phyloP scores from a whole-genome alignment of 257 asterid species.

The Fraxinus anomala region DNA sequence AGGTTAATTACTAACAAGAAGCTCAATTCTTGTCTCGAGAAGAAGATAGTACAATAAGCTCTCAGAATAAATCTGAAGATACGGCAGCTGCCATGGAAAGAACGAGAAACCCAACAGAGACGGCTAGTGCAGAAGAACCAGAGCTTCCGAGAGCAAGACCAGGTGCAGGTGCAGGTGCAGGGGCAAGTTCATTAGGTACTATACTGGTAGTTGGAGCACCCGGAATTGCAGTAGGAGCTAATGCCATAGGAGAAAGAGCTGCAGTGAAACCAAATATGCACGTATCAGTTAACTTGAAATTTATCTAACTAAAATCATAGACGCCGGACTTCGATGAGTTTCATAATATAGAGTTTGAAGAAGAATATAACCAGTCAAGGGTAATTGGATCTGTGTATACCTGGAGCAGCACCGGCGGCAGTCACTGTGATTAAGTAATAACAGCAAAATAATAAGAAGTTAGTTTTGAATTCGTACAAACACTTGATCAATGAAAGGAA shows the following conservation, averaged over 20 bases:
- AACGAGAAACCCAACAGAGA: constrained; percentile 29
- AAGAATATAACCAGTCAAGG: background rate
- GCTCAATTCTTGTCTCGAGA: constrained; percentile 18
- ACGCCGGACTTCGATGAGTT: background rate
- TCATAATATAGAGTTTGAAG: background rate
- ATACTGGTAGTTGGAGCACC: constrained; percentile 37
- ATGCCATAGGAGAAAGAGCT: constrained; percentile 59
- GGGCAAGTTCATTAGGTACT: constrained; percentile 41
- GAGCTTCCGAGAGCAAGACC: constrained; percentile 33
- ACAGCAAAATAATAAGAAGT: constrained; percentile 11
- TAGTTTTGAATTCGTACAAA: background rate
- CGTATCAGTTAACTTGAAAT: background rate
- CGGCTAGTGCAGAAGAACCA: constrained; percentile 35
- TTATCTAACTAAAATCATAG: background rate
- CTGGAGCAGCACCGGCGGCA: constrained; percentile 58
- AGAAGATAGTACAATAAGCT: constrained; percentile 3
- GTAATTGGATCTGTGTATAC: constrained; percentile 40
- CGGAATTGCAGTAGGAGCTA: constrained; percentile 43
- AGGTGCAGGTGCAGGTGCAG: constrained; percentile 44
- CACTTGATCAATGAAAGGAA: background rate
- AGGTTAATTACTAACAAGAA: constrained; percentile 16
- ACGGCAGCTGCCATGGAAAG: constrained; percentile 24
- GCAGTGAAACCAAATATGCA: constrained; percentile 9
- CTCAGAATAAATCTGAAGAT: constrained; percentile 43
- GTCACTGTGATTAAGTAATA: constrained; percentile 40